Base-by-base conservation (phyloP, 257 asterid species). In the Nicotiana otophora region DNA sequence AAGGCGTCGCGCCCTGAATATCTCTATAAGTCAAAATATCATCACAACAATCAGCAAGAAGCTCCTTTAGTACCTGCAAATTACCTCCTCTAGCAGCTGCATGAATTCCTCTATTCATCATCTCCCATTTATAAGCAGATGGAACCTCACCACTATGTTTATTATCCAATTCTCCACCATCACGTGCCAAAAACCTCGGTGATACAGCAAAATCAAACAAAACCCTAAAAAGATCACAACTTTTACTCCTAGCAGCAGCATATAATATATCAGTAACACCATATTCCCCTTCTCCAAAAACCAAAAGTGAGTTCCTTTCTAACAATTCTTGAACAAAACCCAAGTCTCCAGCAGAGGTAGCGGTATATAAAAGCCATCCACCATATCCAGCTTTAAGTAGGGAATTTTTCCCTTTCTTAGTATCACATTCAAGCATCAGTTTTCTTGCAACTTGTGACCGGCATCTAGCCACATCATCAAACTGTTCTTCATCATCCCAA, bases 81-180 rank as follows among this genome's bases (percentile, higher is more conserved):
- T 92, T 96, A 10, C 98, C 99, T n/a, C 98, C 99, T 82, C 98
- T 93, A 1, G 99, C 97, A n/a, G 96, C 93, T 7, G 98, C 98
- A 83, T 96, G 98, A 80, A 94, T 81, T 36, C 98, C 99, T 42
- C 99, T 90, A 39, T 92, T 92, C 90, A 82, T 83, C 64, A 96
- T 96, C 89, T 96, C 99, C 90, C 88, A 30, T 86, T 89, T 96
- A 78, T 93, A 96, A 80, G 92, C 97, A 16, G 87, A 53, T 4
- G 98, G 99, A 68, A 94, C 80, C 60, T 88, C 97, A 83, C 89
- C 94, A 10, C 30, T 23, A 12, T 86, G 89, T 66, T 83, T 92
- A 84, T 86, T 92, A 84, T 86, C 97, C 63, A 82, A 31, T 51
- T 83, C 92, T 15, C 87, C 84, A 4, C 81, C 86, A 61, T 79